phyloP scores from a whole-genome alignment of 805 yeast species.

The Barnettozyma wickerhamii region DNA sequence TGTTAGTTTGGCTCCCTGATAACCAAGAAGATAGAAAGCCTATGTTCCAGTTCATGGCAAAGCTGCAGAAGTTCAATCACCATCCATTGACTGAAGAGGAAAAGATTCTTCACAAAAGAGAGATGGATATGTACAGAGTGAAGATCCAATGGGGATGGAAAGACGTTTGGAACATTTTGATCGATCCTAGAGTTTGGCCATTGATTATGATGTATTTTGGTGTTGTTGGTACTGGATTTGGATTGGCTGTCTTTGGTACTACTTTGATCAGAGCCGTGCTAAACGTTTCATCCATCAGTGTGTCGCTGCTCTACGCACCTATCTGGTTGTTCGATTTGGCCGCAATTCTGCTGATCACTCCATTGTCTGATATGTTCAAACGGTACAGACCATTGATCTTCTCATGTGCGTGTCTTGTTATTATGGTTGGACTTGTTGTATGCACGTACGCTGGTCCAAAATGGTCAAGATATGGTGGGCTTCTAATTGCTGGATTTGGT shows the following conservation, averaged over 20 bases:
- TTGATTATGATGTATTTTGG: slow-evolving; percentile 86
- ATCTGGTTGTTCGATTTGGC: slow-evolving; percentile 84
- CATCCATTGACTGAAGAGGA: slow-evolving; percentile 54
- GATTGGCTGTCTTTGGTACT: slow-evolving; percentile 80
- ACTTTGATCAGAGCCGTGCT: slow-evolving; percentile 59
- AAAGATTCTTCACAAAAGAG: slow-evolving; percentile 49
- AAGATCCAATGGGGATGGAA: slow-evolving; percentile 50
- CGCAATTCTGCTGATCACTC: slow-evolving; percentile 71
- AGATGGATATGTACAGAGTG: slow-evolving; percentile 50
- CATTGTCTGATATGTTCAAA: slow-evolving; percentile 70
- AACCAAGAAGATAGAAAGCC: slow-evolving; percentile 16
- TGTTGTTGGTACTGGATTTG: slow-evolving; percentile 88
- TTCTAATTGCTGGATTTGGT: slow-evolving; percentile 80
- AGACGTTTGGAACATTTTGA: slow-evolving; percentile 50
- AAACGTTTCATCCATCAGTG: slow-evolving; percentile 61
- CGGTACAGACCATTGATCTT: slow-evolving; percentile 59
- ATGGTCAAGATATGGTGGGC: slow-evolving; percentile 79
- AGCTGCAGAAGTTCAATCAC: slow-evolving; percentile 19
- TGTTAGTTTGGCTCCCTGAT: slow-evolving; percentile 86
- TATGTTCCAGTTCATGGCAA: slow-evolving; percentile 9
- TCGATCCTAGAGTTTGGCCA: slow-evolving; percentile 75
- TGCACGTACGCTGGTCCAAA: slow-evolving; percentile 68
- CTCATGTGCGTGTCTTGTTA: slow-evolving; percentile 55
- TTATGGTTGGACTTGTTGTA: slow-evolving; percentile 70
- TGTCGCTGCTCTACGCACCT: slow-evolving; percentile 79